Conservation (phyloP, 2,329 filamentous ascomycete genomes). For the Trichoderma pleuroti region DNA sequence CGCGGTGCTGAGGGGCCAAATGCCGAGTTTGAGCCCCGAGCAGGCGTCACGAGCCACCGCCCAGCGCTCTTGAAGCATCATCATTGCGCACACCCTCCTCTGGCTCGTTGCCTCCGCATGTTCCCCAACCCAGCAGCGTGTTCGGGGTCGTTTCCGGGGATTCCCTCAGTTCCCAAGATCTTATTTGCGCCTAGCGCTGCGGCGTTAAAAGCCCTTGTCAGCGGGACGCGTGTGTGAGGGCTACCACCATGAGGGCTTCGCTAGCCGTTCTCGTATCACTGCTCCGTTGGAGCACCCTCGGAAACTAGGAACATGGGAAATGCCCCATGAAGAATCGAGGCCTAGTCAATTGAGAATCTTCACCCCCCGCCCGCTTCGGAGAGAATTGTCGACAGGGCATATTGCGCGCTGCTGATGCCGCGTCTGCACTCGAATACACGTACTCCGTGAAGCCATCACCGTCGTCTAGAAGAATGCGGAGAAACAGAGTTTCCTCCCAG, state of each 20-base stretch:
- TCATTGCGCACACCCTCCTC: neutral
- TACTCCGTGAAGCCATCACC: neutral
- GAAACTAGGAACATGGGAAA: neutral
- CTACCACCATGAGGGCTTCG: neutral
- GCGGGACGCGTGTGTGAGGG: neutral
- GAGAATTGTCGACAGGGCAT: neutral
- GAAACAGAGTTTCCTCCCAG: neutral
- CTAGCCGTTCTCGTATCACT: conserved; percentile 9
- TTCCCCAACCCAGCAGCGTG: neutral
- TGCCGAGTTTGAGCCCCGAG: neutral
- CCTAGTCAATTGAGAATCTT: neutral
- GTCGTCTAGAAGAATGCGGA: neutral
- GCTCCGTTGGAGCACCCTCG: neutral
- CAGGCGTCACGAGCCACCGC: neutral
- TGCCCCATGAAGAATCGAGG: neutral
- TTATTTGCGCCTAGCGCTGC: neutral
- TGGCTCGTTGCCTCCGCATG: neutral
- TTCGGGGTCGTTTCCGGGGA: neutral
- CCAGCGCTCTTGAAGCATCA: neutral
- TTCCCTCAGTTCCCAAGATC: conserved; percentile 2
- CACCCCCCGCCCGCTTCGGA: neutral
- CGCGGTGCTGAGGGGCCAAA: neutral
- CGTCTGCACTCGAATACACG: neutral
- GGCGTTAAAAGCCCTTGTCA: neutral
- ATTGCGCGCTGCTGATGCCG: neutral